phyloP scores from a whole-genome alignment of 2,329 filamentous ascomycete species.

The Coniochaeta ligniaria region DNA sequence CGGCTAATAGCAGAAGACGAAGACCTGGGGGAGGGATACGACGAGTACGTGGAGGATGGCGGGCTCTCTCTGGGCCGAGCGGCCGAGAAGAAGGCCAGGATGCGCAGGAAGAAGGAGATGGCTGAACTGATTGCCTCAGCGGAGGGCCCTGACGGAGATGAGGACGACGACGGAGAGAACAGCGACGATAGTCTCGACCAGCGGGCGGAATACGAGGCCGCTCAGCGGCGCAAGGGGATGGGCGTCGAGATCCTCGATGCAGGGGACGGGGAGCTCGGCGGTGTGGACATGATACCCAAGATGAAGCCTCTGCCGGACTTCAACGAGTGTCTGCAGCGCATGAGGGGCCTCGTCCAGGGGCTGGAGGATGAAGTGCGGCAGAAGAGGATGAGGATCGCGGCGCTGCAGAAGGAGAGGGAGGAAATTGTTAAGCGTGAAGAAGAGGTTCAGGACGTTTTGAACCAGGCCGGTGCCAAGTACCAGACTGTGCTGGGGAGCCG shows the following conservation, averaged over 20 bases:
- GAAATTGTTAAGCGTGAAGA: slow-evolving; percentile 63
- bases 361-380: slow-evolving; percentile 57
- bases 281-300: slow-evolving; percentile 44
- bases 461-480: slow-evolving; percentile 67
- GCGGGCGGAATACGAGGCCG: slow-evolving; percentile 76
- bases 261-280: slow-evolving; percentile 28
- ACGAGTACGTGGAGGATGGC: slow-evolving; percentile 83
- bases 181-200: slow-evolving; percentile 52
- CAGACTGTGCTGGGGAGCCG: slow-evolving; percentile 31
- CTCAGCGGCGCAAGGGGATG: slow-evolving; percentile 82
- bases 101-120: slow-evolving; percentile 67
- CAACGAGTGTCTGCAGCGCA: slow-evolving; percentile 54
- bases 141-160: slow-evolving; percentile 39
- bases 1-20: slow-evolving; percentile 81
- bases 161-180: slow-evolving; percentile 42
- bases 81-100: slow-evolving; percentile 65
- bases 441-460: slow-evolving; percentile 73
- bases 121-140: slow-evolving; percentile 75
- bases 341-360: slow-evolving; percentile 53
- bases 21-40: slow-evolving; percentile 87
- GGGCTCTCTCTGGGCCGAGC: slow-evolving; percentile 70
- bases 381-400: slow-evolving; percentile 57
- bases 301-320: slow-evolving; percentile 75
- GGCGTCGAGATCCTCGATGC: slow-evolving; percentile 55
- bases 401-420: slow-evolving; percentile 59